Evolutionary conservation across 2,329 filamentous ascomycete genomes (phyloP), one percentile per base, ranked within the genome.

Genomic region (Rhinocladiella similis): DNA sequence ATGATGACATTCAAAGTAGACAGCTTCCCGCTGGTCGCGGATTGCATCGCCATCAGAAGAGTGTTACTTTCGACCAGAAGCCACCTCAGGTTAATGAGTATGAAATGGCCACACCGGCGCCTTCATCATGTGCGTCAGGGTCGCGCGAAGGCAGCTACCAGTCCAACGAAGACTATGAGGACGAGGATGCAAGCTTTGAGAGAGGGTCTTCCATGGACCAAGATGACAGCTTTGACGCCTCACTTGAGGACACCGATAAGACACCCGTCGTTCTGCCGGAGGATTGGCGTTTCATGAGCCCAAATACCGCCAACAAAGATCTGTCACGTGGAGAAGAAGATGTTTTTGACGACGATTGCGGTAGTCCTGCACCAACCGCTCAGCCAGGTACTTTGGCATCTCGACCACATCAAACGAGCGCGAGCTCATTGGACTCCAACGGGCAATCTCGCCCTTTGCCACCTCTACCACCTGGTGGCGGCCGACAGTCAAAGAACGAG

Each of bases 241-340:
- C 91, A 5, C 81, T 97, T 1, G 93, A 97, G 73, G 93, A 97
- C 68, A 93, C 91, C 4, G 91, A 96, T 68, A 97, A 97, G 79
- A 97, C 94, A 1, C 94, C 94, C 0, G 94, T 99, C 10, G 93
- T 99, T n/a, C 84, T 95, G 19, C 94, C 94, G 0, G 94, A 97
- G 67, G 91, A 97, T 70, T 99, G 94, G 94, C 86, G 89, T 61
- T 89, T 84, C 63, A 85, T 87, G 81, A 92, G 76, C 75, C 90
- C 75, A 70, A 85, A 79, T 66, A 84, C 72, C 19, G 82, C 78
- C n/a, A 78, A 84, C 60, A 79, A 75, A 13, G 79, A 80, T 20
- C 68, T 84, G 36, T 76, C 77, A 3, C 75, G 80, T 57, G 71
- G 76, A 12, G 78, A 83, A 35, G 86, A 89, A 36, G 84, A 91